Evolutionary conservation across 2,329 filamentous ascomycete genomes (phyloP).

Genomic region (Pseudocercospora macadamiae): DNA sequence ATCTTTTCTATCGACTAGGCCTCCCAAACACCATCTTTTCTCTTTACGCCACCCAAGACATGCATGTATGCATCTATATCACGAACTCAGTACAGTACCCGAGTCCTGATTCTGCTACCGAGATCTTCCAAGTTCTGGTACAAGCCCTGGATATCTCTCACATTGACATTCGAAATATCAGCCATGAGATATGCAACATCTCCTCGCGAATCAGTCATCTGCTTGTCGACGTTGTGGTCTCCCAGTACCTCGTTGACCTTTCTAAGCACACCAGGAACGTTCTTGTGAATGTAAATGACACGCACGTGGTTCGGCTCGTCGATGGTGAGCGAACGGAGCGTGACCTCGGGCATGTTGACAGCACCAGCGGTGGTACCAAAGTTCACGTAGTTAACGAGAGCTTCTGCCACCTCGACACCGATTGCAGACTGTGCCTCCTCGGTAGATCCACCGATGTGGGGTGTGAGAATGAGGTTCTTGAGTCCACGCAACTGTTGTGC

Average conservation of each 20-base stretch:
- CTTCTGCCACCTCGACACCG: conserved; percentile 86
- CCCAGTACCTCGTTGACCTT: conserved; percentile 94
- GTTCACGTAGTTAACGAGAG: conserved; percentile 92
- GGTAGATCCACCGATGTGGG: conserved; percentile 95
- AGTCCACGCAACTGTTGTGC: conserved; percentile 80
- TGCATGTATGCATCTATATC: not conserved
- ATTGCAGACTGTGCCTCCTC: conserved; percentile 97
- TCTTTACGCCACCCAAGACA: conserved; percentile 1
- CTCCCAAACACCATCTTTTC: conserved; percentile 2
- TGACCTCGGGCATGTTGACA: conserved; percentile 96
- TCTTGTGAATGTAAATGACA: conserved; percentile 95
- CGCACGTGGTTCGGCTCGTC: conserved; percentile 89
- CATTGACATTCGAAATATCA: conserved; percentile 86
- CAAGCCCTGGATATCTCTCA: conserved; percentile 80
- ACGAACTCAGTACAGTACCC: conserved; percentile 48
- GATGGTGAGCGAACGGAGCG: conserved; percentile 82
- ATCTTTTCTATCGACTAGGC: conserved; percentile 8
- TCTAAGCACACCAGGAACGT: conserved; percentile 91
- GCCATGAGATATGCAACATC: conserved; percentile 97
- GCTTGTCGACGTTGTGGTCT: conserved; percentile 97
- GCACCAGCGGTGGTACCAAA: conserved; percentile 88
- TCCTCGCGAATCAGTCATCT: conserved; percentile 93
- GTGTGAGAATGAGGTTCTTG: conserved; percentile 92
- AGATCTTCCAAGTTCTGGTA: conserved; percentile 80
- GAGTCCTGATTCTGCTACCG: conserved; percentile 49